phyloP scores from a whole-genome alignment of 495 filamentous ascomycete genomes.

The Penicillium egyptiacum region DNA sequence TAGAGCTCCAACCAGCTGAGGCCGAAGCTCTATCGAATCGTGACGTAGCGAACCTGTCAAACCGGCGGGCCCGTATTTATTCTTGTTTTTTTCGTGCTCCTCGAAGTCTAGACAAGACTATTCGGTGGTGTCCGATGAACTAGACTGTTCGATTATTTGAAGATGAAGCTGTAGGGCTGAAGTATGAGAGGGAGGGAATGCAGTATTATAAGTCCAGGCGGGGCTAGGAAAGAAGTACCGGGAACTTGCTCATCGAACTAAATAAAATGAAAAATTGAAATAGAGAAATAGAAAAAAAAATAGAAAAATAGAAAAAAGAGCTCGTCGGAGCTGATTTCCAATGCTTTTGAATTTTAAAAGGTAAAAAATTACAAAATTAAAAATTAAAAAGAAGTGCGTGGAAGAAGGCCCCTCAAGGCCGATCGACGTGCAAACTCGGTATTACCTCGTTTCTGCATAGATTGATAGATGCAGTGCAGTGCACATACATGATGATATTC shows the following conservation, averaged over 20 bases:
- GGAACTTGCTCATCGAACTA: neutral
- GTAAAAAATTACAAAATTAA: neutral
- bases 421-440: neutral
- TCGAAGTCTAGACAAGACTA: neutral
- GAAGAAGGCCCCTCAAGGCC: slow-evolving; percentile 6
- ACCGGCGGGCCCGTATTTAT: slow-evolving; percentile 4
- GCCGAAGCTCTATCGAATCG: slow-evolving; percentile 29
- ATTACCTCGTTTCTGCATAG: neutral
- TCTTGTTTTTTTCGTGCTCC: slow-evolving; percentile 1
- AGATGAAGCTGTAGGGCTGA: slow-evolving; percentile 26
- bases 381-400: neutral
- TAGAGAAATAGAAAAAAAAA: slow-evolving; percentile 9
- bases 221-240: slow-evolving; percentile 10
- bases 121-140: neutral
- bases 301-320: slow-evolving; percentile 4
- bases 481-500: neutral
- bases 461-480: too few relatives aligned
- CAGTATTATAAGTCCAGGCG: slow-evolving; percentile 19
- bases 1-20: slow-evolving; percentile 18
- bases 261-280: neutral
- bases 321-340: slow-evolving; percentile 25
- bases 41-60: slow-evolving; percentile 30
- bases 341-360: slow-evolving; percentile 20
- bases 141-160: neutral
- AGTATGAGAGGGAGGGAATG: slow-evolving; percentile 17